Evolutionary conservation across 2,329 filamentous ascomycete genomes (phyloP).

Genomic region (Sporothrix pallida): DNA sequence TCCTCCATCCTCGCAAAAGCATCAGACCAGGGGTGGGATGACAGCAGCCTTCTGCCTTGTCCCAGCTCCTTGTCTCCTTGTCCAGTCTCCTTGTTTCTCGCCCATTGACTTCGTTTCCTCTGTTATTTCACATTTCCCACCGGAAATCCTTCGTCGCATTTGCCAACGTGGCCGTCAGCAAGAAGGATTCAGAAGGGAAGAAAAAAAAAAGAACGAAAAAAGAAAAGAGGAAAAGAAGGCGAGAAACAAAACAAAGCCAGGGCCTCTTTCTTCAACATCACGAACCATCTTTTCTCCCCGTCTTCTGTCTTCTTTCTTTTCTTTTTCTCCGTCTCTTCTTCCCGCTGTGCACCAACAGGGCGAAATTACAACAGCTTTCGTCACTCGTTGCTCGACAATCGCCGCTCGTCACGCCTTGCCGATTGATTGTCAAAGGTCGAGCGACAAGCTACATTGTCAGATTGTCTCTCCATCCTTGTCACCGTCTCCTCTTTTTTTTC

Average conservation of each 20-base stretch:
- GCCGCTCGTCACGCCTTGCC: too few relatives aligned
- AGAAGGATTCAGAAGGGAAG: background rate
- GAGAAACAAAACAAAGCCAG: background rate
- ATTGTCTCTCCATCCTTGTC: background rate
- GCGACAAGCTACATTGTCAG: background rate
- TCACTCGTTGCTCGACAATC: background rate
- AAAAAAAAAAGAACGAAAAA: background rate
- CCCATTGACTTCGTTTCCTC: background rate
- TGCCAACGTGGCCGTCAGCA: slow-evolving; percentile 9
- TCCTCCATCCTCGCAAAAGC: background rate
- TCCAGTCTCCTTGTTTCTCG: background rate
- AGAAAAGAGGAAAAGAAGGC: background rate
- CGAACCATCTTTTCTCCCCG: background rate
- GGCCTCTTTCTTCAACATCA: background rate
- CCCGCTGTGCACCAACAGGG: slow-evolving; percentile 2
- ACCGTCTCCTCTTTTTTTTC: background rate
- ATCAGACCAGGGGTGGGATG: too few relatives aligned
- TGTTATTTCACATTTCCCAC: background rate
- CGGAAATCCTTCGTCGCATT: slow-evolving; percentile 2
- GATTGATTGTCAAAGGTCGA: background rate
- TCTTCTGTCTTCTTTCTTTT: background rate
- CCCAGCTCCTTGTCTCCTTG: slow-evolving; percentile 8
- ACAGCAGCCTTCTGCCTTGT: background rate
- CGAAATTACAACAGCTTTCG: background rate
- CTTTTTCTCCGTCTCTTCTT: background rate